Conservation (phyloP, 148 eudicot genomes). For the Heliamphora exappendiculata region DNA sequence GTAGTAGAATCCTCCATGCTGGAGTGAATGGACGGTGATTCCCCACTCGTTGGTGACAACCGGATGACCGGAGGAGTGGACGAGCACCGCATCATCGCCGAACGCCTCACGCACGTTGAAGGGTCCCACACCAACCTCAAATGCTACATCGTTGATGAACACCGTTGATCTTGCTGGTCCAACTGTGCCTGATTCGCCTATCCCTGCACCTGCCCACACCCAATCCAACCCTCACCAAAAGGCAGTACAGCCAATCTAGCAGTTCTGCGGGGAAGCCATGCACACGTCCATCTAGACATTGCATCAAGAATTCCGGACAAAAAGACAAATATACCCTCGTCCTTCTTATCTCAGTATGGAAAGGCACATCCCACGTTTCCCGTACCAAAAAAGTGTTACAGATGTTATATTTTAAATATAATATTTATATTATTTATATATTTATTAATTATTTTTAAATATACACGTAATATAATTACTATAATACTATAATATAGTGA, state of each 20-base stretch:
- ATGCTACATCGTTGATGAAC: constrained; percentile 67
- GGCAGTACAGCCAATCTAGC: constrained; percentile 34
- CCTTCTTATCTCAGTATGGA: background rate
- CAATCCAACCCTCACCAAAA: constrained; percentile 15
- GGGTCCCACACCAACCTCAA: constrained; percentile 55
- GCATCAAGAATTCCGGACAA: constrained; percentile 9
- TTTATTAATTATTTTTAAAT: too few relatives aligned
- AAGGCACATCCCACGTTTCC: background rate
- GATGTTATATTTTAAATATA: too few relatives aligned
- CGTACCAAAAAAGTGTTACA: background rate
- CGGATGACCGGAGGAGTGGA: constrained; percentile 61
- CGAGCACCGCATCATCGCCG: constrained; percentile 65
- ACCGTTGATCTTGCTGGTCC: constrained; percentile 49
- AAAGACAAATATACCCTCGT: constrained; percentile 25
- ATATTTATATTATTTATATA: too few relatives aligned
- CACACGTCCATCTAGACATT: constrained; percentile 47
- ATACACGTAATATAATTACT: too few relatives aligned
- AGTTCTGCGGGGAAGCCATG: constrained; percentile 32
- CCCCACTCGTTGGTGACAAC: constrained; percentile 82
- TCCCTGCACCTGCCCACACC: constrained; percentile 29
- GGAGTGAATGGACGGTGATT: constrained; percentile 64
- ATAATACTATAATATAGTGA: too few relatives aligned
- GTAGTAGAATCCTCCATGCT: constrained; percentile 71
- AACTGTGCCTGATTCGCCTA: constrained; percentile 25
- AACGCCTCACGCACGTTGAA: constrained; percentile 70